Evolutionary conservation across 768 basidiomycete species (phyloP).

Genomic region (Phanerochaete sordida): DNA sequence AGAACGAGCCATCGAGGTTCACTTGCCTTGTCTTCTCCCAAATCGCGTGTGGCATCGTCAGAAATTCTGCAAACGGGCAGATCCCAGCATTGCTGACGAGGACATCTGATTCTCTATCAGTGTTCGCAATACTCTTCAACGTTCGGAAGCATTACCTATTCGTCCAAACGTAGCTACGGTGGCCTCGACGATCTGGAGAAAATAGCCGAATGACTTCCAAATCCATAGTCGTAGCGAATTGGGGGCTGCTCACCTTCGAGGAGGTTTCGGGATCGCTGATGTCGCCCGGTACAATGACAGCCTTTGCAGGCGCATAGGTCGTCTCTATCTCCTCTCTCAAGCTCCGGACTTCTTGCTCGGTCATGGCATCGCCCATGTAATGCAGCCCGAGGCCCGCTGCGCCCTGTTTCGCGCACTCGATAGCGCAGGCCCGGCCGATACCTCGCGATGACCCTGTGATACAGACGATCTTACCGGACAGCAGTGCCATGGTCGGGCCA

Average conservation of each 20-base stretch:
- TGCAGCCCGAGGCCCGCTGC: conserved; percentile 64
- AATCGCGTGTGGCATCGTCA: conserved; percentile 60
- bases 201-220: too few species aligned
- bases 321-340: conserved; percentile 46
- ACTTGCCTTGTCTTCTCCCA: conserved; percentile 68
- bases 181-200: conserved; percentile 52
- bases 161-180: conserved; percentile 59
- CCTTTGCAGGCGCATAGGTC: conserved; percentile 32
- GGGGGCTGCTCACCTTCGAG: conserved; percentile 41
- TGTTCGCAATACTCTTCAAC: too few species aligned
- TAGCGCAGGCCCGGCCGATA: conserved; percentile 67
- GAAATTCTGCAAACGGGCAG: conserved; percentile 74
- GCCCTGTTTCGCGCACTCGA: conserved; percentile 63
- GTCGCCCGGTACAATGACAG: conserved; percentile 58
- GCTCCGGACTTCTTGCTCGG: conserved; percentile 43
- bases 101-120: conserved; percentile 31
- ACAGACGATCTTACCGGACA: conserved; percentile 55
- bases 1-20: conserved; percentile 77
- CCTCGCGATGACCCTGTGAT: conserved; percentile 75
- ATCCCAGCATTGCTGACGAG: conserved; percentile 62
- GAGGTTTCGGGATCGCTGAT: conserved; percentile 58
- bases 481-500: conserved; percentile 29
- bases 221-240: too few species aligned
- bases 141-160: conserved; percentile 49
- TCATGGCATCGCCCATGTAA: conserved; percentile 58